phyloP scores from a whole-genome alignment of 2,329 filamentous ascomycete species.

The Chaetomium olivaceum region DNA sequence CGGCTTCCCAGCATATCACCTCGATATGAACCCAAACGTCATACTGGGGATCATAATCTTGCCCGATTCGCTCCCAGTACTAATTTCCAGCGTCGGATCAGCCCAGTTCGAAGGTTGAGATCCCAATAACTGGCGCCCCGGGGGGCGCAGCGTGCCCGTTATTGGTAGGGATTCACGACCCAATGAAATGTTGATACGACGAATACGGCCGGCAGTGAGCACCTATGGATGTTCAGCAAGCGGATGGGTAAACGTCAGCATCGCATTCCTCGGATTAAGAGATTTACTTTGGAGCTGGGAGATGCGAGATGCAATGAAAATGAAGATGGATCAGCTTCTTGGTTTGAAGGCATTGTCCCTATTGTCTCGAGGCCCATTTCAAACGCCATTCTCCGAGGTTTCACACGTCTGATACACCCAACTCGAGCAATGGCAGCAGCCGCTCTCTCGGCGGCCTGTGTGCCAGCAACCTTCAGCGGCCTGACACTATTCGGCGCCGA shows the following conservation, averaged over 20 bases:
- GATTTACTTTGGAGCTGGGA: not conserved
- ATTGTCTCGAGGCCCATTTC: not conserved
- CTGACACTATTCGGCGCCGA: constrained; percentile 23
- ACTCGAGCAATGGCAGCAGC: not conserved
- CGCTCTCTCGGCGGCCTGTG: not conserved
- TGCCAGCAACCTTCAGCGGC: not conserved
- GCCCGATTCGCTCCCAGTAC: not conserved
- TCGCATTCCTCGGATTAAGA: not conserved
- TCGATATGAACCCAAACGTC: not conserved
- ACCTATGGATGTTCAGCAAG: not conserved
- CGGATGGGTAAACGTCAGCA: not conserved
- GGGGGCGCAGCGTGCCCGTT: not conserved
- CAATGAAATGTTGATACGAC: not conserved
- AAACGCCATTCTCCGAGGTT: not conserved
- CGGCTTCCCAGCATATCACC: too few species aligned
- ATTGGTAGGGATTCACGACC: not conserved
- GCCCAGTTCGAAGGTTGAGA: not conserved
- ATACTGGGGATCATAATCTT: not conserved
- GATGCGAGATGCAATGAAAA: not conserved
- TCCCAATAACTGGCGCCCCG: not conserved
- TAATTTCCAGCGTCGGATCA: not conserved
- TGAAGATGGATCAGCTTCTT: not conserved
- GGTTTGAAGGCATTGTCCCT: not conserved
- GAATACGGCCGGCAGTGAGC: not conserved
- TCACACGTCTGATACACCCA: not conserved